Conservation (phyloP, 1,139 yeast genomes). For the Wickerhamiella pararugosa region DNA sequence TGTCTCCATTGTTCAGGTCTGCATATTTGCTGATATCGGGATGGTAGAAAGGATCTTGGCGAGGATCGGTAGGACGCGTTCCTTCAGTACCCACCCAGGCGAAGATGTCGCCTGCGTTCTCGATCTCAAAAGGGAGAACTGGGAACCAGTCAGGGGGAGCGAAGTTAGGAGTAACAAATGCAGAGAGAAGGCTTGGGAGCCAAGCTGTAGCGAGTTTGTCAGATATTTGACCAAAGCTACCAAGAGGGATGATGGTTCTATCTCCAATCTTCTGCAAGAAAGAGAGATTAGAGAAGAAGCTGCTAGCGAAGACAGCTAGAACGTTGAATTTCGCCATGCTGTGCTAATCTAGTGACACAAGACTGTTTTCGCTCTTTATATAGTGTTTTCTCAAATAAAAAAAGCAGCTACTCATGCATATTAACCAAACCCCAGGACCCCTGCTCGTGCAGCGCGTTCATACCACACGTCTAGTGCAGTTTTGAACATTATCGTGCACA, state of each 20-base stretch:
- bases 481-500: too few species aligned
- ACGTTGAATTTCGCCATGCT: too few species aligned
- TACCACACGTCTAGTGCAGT: too few species aligned
- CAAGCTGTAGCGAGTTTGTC: neutral
- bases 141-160: conserved; percentile 3
- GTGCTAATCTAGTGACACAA: too few species aligned
- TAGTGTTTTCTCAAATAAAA: too few species aligned
- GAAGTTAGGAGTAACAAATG: conserved; percentile 1
- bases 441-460: too few species aligned
- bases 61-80: conserved; percentile 1
- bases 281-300: neutral
- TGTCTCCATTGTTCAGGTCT: conserved; percentile 6
- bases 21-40: conserved; percentile 5
- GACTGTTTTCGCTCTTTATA: too few species aligned
- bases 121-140: conserved; percentile 1
- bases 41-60: conserved; percentile 7
- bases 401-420: too few species aligned
- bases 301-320: too few species aligned
- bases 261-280: neutral
- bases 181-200: neutral
- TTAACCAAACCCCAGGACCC: too few species aligned
- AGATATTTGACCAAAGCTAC: neutral
- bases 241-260: neutral
- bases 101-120: neutral
- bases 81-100: conserved; percentile 4